Evolutionary conservation across 345 rosid genomes (phyloP).

Genomic region (Arabis hirsuta): DNA sequence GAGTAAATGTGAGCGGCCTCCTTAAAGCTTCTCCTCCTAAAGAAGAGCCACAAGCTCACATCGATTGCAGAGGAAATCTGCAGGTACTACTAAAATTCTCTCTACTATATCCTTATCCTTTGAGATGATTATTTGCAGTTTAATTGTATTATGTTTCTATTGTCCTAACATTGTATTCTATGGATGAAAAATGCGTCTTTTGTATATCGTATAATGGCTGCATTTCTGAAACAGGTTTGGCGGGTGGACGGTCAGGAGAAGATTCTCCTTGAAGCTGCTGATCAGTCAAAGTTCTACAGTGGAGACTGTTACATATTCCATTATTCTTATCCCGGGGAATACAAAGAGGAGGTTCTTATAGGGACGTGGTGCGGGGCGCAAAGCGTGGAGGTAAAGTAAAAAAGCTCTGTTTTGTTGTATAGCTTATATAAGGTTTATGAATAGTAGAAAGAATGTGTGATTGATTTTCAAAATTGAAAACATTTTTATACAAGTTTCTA

Average conservation of each 20-base stretch:
- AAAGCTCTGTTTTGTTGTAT: no score
- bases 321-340: conserved; percentile 94
- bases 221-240: conserved; percentile 58
- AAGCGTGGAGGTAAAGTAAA: conserved; percentile 70
- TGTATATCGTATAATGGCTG: no score
- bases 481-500: not conserved
- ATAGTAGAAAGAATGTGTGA: no score
- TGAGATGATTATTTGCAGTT: no score
- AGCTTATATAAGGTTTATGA: conserved; percentile 12
- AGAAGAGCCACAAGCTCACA: conserved; percentile 81
- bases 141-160: no score
- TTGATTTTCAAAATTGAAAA: no score
- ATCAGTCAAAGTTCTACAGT: conserved; percentile 81
- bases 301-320: conserved; percentile 97
- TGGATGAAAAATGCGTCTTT: no score
- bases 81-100: conserved; percentile 29
- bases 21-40: conserved; percentile 79
- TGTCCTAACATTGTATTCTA: no score
- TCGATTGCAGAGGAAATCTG: conserved; percentile 92
- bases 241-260: conserved; percentile 80
- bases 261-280: conserved; percentile 75
- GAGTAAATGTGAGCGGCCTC: conserved; percentile 87
- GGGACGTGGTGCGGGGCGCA: conserved; percentile 96
- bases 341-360: conserved; percentile 79
- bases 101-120: no score